A percentile compares a stretch with the other conserved stretches of the same genome.
Conservation (phyloP, 2,329 filamentous ascomycete genomes). For the Falciphora oryzae region DNA sequence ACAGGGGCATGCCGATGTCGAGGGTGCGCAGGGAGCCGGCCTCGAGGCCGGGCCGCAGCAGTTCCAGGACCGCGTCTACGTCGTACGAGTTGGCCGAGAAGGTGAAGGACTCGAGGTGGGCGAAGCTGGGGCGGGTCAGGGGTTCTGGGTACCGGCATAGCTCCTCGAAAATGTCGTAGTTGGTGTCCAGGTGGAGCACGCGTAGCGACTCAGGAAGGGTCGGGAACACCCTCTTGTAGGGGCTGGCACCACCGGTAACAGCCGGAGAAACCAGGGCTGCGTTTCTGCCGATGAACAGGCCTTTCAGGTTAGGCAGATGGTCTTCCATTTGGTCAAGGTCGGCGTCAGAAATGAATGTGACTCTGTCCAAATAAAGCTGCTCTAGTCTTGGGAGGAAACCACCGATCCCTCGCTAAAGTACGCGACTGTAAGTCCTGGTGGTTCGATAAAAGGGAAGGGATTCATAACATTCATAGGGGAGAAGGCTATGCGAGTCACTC, state of each 20-base stretch:
- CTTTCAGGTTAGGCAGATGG: constrained; percentile 9
- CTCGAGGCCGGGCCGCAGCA: constrained; percentile 7
- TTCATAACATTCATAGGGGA: no score
- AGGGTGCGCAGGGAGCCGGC: constrained; percentile 12
- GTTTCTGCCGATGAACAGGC: constrained; percentile 12
- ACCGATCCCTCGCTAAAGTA: neutral
- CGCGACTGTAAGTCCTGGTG: neutral
- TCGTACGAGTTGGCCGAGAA: constrained; percentile 2
- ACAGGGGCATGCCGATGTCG: constrained; percentile 10
- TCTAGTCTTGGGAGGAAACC: constrained; percentile 10
- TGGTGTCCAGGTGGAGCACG: constrained; percentile 12
- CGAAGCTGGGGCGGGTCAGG: neutral
- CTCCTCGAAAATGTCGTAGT: neutral
- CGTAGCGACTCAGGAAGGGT: constrained; percentile 11
- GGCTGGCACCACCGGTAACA: neutral
- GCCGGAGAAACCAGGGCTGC: neutral
- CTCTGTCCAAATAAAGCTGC: constrained; percentile 13
- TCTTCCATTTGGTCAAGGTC: neutral
- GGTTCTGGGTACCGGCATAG: constrained; percentile 1
- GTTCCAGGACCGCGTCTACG: constrained; percentile 5
- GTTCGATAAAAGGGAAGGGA: neutral
- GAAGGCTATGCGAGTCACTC: neutral
- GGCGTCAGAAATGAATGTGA: neutral
- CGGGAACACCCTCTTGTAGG: constrained; percentile 7
- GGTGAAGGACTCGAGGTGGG: constrained; percentile 13